Evolutionary conservation across 257 asterid species (phyloP).

Genomic region (Jasminum sambac): DNA sequence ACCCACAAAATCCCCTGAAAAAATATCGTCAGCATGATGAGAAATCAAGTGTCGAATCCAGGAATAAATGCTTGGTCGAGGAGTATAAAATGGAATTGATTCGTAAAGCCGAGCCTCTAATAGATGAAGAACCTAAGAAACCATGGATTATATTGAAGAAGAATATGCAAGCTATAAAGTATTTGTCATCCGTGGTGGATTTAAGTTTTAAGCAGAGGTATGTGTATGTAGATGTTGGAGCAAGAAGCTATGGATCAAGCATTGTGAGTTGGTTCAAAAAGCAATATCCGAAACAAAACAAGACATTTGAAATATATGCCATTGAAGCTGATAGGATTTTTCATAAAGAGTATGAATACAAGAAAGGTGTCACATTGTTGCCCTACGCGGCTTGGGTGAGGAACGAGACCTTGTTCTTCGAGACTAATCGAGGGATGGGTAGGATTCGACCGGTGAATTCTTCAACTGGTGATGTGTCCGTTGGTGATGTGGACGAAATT

Average conservation of each 20-base stretch:
- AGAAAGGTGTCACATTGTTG: conserved; percentile 38
- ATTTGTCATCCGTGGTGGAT: conserved; percentile 41
- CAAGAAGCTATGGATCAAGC: conserved; percentile 51
- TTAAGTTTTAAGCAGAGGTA: conserved; percentile 32
- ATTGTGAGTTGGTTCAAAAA: conserved; percentile 53
- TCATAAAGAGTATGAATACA: conserved; percentile 33
- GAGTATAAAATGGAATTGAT: conserved; percentile 25
- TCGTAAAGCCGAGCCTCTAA: conserved; percentile 37
- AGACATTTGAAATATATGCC: conserved; percentile 45
- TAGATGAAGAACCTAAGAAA: conserved; percentile 36
- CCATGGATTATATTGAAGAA: conserved; percentile 40
- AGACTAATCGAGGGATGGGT: conserved; percentile 36
- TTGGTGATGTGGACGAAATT: conserved; percentile 26
- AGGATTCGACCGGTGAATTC: conserved; percentile 25
- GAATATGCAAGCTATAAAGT: conserved; percentile 37
- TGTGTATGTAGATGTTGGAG: conserved; percentile 56
- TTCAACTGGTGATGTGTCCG: not conserved
- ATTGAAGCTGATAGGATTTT: conserved; percentile 49
- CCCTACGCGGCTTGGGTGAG: conserved; percentile 57
- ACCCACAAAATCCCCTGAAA: conserved; percentile 7
- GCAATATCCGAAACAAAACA: conserved; percentile 52
- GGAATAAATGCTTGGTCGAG: conserved; percentile 21
- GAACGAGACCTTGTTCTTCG: conserved; percentile 51
- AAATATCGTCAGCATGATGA: conserved; percentile 10
- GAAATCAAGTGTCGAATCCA: not conserved